Conservation (phyloP, 2,329 filamentous ascomycete genomes). For the Paramyrothecium sp. region DNA sequence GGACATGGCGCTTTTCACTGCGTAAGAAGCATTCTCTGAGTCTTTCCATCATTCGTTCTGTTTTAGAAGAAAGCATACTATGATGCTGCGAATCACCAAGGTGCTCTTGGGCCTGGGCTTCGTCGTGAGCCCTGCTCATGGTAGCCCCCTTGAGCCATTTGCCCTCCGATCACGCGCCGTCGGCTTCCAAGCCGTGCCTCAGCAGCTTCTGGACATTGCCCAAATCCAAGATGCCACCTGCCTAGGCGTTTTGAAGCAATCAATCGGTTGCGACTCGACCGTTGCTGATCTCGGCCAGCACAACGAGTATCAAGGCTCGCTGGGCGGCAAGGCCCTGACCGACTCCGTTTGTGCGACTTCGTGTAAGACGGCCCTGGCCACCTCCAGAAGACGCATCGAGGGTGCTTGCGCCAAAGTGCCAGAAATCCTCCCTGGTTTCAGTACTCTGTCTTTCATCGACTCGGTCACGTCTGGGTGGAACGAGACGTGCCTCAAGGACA, state of each 20-base stretch:
- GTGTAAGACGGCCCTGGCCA: neutral
- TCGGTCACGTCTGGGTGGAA: slow-evolving; percentile 14
- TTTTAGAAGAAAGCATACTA: too few species aligned
- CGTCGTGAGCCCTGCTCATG: too few species aligned
- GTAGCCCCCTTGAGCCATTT: neutral
- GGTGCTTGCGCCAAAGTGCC: slow-evolving; percentile 8
- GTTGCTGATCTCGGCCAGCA: neutral
- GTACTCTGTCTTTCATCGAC: neutral
- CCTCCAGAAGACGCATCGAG: slow-evolving; percentile 7
- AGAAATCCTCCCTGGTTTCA: slow-evolving; percentile 1
- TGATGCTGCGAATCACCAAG: too few species aligned
- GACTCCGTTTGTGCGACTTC: slow-evolving; percentile 6
- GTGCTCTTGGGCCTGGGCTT: too few species aligned
- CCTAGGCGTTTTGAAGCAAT: neutral
- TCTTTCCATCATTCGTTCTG: too few species aligned
- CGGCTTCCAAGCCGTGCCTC: neutral
- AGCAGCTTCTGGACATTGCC: neutral
- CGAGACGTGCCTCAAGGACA: slow-evolving; percentile 15
- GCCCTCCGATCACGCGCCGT: neutral
- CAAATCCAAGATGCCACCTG: neutral
- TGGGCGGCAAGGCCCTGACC: slow-evolving; percentile 6
- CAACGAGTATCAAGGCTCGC: slow-evolving; percentile 2
- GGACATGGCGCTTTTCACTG: too few species aligned
- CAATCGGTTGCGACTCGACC: neutral
- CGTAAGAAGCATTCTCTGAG: too few species aligned